Base-by-base conservation (phyloP, 441 rosid genomes). In the Rhodomyrtus psidioides region DNA sequence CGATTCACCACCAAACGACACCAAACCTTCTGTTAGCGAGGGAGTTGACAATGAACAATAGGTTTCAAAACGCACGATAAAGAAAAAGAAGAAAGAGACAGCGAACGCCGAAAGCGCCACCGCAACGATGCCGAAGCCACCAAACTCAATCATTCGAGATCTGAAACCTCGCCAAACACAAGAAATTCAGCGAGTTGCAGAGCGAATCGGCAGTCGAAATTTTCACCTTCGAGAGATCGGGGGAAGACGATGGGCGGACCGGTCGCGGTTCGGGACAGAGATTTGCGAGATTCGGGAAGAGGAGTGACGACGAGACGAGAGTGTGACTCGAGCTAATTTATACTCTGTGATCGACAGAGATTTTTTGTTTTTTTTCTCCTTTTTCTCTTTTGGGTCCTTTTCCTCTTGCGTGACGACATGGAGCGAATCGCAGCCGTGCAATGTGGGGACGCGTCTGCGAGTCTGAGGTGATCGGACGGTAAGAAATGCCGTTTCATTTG, bases 1-100 rank as follows among this genome's bases (percentile, higher is more conserved):
- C 79, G 16, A 70, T 70, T 70, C 51, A 70, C 79, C 79, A 70
- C 79, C 79, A 70, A 70, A 70, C 79, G 79, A 21, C 79, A 70
- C 49, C 79, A 44, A 70, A 13, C 79, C 49, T 39, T 70, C 49
- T 7, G 79, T 39, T 70, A 42, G 75, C 44, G 24, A 21, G 79
- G 49, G 51, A 70, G 79, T 70, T 39, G 79, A 70, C 49, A 39
- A 70, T 21, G 51, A 70, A 39, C 79, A 39, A 49, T n/a, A 39
- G 51, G n/a, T 39, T 0, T 70, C 79, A 0, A 70, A 39, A 70
- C 51, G 79, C 12, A 12, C 4, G 51, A 24, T 2, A 21, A 70
- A 39, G n/a, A 23, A 1, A 30, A 5, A 19, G 4, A 10, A 21
- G 0, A 34, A 23, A 56, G n/a, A 21, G 49, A 70, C n/a, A 70